These are phyloP conservation scores for Podospora sp. DNA, from an alignment of 495 filamentous ascomycete genomes.

Conservation along the genomic window DNA sequence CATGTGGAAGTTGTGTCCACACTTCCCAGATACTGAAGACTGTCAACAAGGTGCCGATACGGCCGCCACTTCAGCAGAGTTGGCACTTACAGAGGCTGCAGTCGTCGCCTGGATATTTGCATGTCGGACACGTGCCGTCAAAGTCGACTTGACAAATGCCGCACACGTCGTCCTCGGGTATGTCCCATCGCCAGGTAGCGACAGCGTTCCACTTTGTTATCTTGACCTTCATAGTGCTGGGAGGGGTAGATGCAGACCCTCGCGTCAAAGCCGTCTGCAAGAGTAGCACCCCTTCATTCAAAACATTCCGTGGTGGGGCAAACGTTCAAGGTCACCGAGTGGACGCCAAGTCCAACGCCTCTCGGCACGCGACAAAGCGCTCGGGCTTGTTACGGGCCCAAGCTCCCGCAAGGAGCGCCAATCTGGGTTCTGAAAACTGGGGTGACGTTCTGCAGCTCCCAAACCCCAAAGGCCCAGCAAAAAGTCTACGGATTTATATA, in stretches of 20 bases:
- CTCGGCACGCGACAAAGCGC: slow-evolving; percentile 1
- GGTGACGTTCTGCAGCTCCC: slow-evolving; percentile 9
- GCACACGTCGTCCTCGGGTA: slow-evolving; percentile 96
- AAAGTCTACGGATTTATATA: not conserved
- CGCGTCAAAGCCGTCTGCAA: too few species aligned
- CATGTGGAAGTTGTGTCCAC: slow-evolving; percentile 97
- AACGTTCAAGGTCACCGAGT: not conserved
- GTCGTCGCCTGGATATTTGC: slow-evolving; percentile 97
- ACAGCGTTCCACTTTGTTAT: slow-evolving; percentile 93
- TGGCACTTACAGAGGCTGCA: slow-evolving; percentile 76
- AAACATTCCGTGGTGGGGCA: not conserved
- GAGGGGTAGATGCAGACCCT: not conserved
- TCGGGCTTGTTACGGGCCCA: not conserved
- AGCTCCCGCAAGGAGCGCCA: slow-evolving; percentile 4
- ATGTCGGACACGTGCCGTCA: slow-evolving; percentile 95
- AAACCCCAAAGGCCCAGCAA: slow-evolving; percentile 12
- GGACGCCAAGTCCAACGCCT: not conserved
- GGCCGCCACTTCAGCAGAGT: not conserved
- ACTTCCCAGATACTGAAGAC: slow-evolving; percentile 82
- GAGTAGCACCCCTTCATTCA: not conserved
- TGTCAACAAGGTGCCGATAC: slow-evolving; percentile 5
- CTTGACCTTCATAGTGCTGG: slow-evolving; percentile 80
- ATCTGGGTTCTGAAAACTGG: not conserved
- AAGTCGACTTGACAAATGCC: slow-evolving; percentile 98
- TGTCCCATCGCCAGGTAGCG: slow-evolving; percentile 96